A percentile compares a stretch with the other conserved stretches of the same genome.
Conservation (phyloP, 2,329 filamentous ascomycete species). For the Metarhizium album region DNA sequence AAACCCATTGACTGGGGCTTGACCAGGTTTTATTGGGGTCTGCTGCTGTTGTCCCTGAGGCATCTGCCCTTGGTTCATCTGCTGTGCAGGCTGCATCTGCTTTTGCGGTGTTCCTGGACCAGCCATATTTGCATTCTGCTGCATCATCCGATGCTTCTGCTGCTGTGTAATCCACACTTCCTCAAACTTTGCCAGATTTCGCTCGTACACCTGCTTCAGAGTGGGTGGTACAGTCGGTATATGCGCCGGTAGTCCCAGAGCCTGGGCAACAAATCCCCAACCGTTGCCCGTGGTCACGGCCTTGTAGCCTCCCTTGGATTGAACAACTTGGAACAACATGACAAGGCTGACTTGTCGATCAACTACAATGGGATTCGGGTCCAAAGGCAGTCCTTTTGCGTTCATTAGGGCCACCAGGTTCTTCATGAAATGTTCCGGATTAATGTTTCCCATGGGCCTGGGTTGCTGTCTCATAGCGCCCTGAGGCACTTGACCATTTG, state of each 20-base stretch:
- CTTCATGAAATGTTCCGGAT: constrained; percentile 63
- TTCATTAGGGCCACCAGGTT: constrained; percentile 70
- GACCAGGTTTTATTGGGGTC: constrained; percentile 30
- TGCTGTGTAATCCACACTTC: constrained; percentile 51
- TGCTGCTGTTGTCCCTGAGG: constrained; percentile 24
- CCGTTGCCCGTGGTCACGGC: constrained; percentile 56
- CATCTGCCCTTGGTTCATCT: constrained; percentile 21
- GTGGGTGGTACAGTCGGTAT: constrained; percentile 57
- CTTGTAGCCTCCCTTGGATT: constrained; percentile 67
- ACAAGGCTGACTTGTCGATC: constrained; percentile 66
- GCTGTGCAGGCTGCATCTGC: constrained; percentile 27
- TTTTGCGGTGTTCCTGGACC: constrained; percentile 18
- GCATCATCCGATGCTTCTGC: constrained; percentile 42
- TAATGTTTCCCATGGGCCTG: constrained; percentile 31
- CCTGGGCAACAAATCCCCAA: constrained; percentile 64
- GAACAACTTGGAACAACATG: constrained; percentile 65
- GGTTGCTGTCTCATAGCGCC: constrained; percentile 40
- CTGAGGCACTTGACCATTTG: constrained; percentile 46
- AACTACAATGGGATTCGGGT: constrained; percentile 61
- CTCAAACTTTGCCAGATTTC: constrained; percentile 69
- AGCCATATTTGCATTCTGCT: constrained; percentile 24
- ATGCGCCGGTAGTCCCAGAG: constrained; percentile 52
- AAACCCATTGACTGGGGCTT: constrained; percentile 26
- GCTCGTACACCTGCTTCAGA: constrained; percentile 62
- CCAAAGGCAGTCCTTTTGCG: constrained; percentile 60